A percentile compares a stretch with the other conserved stretches of the same genome.
phyloP scores from a whole-genome alignment of 2,329 filamentous ascomycete species.

The Mollisia scopiformis region DNA sequence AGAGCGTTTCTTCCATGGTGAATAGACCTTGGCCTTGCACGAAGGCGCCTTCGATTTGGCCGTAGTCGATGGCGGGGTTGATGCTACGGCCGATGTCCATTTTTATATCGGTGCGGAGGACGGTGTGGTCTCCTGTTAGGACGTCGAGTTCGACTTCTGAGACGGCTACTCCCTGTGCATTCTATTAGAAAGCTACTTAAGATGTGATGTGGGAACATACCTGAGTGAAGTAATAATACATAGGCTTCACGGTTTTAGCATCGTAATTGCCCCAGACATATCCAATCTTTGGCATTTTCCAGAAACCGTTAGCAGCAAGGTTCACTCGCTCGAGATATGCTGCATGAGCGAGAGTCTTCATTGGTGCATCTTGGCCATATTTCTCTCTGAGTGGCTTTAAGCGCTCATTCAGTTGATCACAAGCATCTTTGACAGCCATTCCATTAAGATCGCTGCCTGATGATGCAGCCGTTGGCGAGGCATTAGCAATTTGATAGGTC shows the following conservation, averaged over 20 bases:
- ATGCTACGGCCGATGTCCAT: slow-evolving; percentile 86
- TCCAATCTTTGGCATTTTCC: slow-evolving; percentile 94
- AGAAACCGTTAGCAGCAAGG: slow-evolving; percentile 90
- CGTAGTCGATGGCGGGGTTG: slow-evolving; percentile 75
- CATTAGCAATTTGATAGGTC: slow-evolving; percentile 92
- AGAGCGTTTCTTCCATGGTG: slow-evolving; percentile 73
- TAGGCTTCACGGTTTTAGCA: slow-evolving; percentile 60
- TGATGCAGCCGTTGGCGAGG: slow-evolving; percentile 87
- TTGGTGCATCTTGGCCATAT: slow-evolving; percentile 72
- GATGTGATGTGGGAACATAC: background rate
- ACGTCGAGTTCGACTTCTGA: slow-evolving; percentile 92
- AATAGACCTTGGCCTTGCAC: slow-evolving; percentile 78
- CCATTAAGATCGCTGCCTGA: slow-evolving; percentile 96
- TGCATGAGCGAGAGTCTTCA: slow-evolving; percentile 87
- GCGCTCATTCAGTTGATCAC: slow-evolving; percentile 83
- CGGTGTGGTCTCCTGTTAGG: slow-evolving; percentile 89
- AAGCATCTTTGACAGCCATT: slow-evolving; percentile 91
- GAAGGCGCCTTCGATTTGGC: slow-evolving; percentile 81
- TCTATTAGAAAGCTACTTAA: background rate
- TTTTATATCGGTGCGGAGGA: slow-evolving; percentile 84
- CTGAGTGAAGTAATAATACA: slow-evolving; percentile 99
- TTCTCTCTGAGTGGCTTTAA: slow-evolving; percentile 82
- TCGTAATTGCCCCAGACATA: slow-evolving; percentile 89
- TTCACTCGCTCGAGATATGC: slow-evolving; percentile 96
- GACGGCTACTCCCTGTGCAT: slow-evolving; percentile 71